Base-by-base conservation (phyloP, 352 stramenopile genomes). In the Pythium aphanidermatum region DNA sequence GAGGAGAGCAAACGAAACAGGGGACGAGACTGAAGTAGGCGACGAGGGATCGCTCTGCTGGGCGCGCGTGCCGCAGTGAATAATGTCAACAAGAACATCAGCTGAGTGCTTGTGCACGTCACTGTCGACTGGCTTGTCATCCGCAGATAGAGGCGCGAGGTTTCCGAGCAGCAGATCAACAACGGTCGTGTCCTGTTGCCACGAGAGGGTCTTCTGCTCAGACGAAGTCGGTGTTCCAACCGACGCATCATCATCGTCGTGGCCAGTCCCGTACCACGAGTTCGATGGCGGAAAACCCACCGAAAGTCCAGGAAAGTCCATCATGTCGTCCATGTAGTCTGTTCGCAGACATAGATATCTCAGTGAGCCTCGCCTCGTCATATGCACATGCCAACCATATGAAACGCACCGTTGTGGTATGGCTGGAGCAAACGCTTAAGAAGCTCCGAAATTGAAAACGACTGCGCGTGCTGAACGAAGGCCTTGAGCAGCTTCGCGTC, bases 251-350 rank as follows among this genome's bases (percentile, higher is more conserved):
- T 93, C 81, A 10, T 92, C 80, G 24, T 88, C 76, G 17, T 71
- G 63, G 37, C 66, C 75, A 13, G 34, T 46, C 21, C 65, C 68
- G 51, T 88, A 89, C 72, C 76, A 91, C 21, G 70, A 70, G 51
- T 88, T 88, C 2, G 75, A 82, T 5, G 74, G 67, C 12, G 78
- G 71, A 47, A 85, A 86, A 17, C 66, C 71, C 39, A 86, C 73
- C n/a, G 70, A 77, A 64, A 86, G 84, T 24, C 76, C 78, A 0
- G 78, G 74, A 38, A 91, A 93, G 35, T 93, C 81, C 76, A 93
- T 88, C 41, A 74, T 78, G 42, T 89, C 81, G 57, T 91, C 81
- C 74, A 90, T 81, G 55, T 85, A 90, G 49, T 92, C 80, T 75
- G n/a, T n/a, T n/a, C n/a, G n/a, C n/a, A n/a, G n/a, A n/a, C n/a